Evolutionary conservation across 352 stramenopile species (phyloP), one percentile per base, ranked within the genome.

Genomic region (Saprolegnia parasitica): DNA sequence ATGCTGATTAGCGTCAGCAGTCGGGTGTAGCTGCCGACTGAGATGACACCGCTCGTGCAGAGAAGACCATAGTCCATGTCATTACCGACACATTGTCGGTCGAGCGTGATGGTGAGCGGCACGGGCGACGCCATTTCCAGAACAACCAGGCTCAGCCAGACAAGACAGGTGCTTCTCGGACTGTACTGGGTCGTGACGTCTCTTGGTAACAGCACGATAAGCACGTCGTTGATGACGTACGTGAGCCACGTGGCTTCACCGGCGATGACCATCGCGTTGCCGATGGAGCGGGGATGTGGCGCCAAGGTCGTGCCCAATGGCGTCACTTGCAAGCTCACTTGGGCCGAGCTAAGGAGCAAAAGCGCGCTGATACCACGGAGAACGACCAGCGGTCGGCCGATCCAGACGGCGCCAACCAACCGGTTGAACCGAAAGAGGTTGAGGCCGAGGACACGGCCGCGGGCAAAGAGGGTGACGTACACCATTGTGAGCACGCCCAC

Each of bases 391-490:
- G 21, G 35, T 9, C 60, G 60, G n/a, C 60, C 60, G 29, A 67
- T 20, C 60, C 60, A 67, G 32, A 56, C 23, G 4, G 35, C 6
- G 6, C 60, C 60, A n/a, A 32, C 60, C 3, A 67, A 8, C 4
- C 60, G 60, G 42, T 67, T 67, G 39, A 67, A 67, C 5, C 20
- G 29, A 4, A 67, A n/a, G 4, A 67, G n/a, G 47, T 54, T 54
- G 21, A 8, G 23, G 4, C 60, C 60, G 45, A 21, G 5, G 10
- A 52, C 21, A 15, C 26, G 23, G 29, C 9, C 15, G 4, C 35
- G 35, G 4, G 39, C 10, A 9, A 5, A 8, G 3, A 55, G n/a
- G 24, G 13, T 29, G n/a, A n/a, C 39, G 60, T 56, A 55, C 8
- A 67, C 13, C 9, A 56, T 6, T 3, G 4, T 26, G 4, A 67